Evolutionary conservation across 257 asterid genomes (phyloP), one percentile per base, ranked within the genome.

Genomic region (Nicotiana sylvestris): DNA sequence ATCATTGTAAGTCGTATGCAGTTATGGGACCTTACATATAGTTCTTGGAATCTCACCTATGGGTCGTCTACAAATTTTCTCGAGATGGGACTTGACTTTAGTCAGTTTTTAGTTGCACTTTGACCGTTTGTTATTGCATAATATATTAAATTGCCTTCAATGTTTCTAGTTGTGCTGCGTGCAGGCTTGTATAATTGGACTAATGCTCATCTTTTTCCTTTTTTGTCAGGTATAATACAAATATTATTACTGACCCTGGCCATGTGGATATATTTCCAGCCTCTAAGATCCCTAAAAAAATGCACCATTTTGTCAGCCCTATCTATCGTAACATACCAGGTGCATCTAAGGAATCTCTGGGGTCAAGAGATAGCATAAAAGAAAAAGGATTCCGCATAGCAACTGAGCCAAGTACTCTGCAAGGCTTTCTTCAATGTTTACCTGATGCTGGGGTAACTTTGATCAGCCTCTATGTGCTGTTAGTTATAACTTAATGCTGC

Each of bases 181-280:
- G 78, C 2, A 6, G 51, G 51, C 51, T 43, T 43, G 51, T 5
- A 70, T 21, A 29, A 25, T 18, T 72, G 62, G 57, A 76, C 66
- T 77, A 81, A 67, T 76, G 81, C 80, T 84, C 60, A 56, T 92
- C 62, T 72, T 60, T 82, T 81, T 55, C 81, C 82, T 81, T 78
- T 86, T 81, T 86, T 83, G 86, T 85, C 93, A 96, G 99, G 97
- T 96, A 93, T 93, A 94, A 86, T 83, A 92, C 90, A 91, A 96
- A 96, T 90, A 94, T 94, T 83, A 84, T 94, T 86, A 85, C 82
- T 77, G 98, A 94, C 86, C 98, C 99, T 82, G 99, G 99, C 81
- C 96, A 92, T 76, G 94, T 93, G 92, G 98, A 96, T 88, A 90
- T 96, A 90, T 94, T 90, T 87, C 99, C 99, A 83, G 97, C 97